Evolutionary conservation across 2,329 filamentous ascomycete species (phyloP), one percentile per base, ranked within the genome.

Genomic region (Atkinsonella hypoxylon): DNA sequence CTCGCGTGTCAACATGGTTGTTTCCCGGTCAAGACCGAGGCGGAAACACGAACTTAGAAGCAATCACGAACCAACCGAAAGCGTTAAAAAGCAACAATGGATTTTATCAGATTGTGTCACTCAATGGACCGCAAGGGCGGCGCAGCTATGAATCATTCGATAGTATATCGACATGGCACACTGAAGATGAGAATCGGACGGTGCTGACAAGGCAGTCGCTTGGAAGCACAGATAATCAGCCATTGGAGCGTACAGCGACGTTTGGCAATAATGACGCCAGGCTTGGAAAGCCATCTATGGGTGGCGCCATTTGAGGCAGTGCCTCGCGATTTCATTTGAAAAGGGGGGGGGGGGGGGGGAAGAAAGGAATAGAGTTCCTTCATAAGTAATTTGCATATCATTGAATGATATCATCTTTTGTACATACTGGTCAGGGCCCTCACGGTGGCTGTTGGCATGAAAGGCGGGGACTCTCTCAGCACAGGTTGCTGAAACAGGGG

Each of bases 1-100:
- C 78, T 10, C 71, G 74, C 15, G 76, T 83, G 9, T 82, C 79
- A 2, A 73, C 64, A 56, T 83, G 79, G 78, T 67, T 83, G 26
- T 78, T 76, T 56, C 70, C 74, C 43, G 62, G 65, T 17, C 58
- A 67, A 36, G 58, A 64, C 44, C 61, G 69, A 51, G 62, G 64
- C 49, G 63, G 60, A 17, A 68, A 70, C 47, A 62, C 71, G 47
- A 72, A 70, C 51, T 58, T 74, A 31, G 72, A 77, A 53, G 73
- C 73, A 3, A 64, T 80, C 26, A 82, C 78, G 45, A 82, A 81
- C 56, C 64, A 63, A 4, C 78, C 78, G 2, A 72, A 65, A 40
- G 75, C 78, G 10, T 63, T 81, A 42, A 76, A 67, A 41, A 68
- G 64, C 22, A 64, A 62, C 10, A 75, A 81, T 31, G 79, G 77